phyloP scores from a whole-genome alignment of 768 basidiomycete genomes.

The Phylloporus rhodoxanthus region DNA sequence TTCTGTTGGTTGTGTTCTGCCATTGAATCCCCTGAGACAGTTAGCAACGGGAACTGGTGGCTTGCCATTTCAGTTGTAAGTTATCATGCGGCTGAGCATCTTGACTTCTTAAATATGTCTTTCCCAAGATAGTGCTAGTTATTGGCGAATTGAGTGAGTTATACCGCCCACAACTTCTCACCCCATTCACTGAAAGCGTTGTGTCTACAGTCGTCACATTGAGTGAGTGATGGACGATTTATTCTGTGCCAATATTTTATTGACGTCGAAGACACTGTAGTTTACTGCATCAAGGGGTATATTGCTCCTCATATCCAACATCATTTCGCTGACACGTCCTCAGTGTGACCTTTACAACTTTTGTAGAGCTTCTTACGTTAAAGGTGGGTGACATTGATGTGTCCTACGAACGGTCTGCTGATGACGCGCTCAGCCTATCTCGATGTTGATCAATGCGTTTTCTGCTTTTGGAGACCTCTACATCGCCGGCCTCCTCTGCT shows the following conservation, averaged over 20 bases:
- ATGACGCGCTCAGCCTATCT: conserved; percentile 27
- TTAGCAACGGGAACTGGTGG: conserved; percentile 43
- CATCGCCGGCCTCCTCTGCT: conserved; percentile 44
- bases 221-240: conserved; percentile 21
- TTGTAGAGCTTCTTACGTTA: conserved; percentile 37
- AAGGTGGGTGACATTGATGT: conserved; percentile 31
- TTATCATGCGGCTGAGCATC: background rate
- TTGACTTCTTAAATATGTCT: background rate
- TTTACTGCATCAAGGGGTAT: conserved; percentile 33
- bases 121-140: conserved; percentile 27
- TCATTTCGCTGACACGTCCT: conserved; percentile 8
- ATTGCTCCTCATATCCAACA: conserved; percentile 7
- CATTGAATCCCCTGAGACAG: conserved; percentile 25
- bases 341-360: conserved; percentile 38
- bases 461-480: conserved; percentile 43
- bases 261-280: conserved; percentile 21
- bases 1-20: background rate
- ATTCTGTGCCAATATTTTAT: background rate
- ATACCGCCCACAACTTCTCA: background rate
- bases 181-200: conserved; percentile 2
- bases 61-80: conserved; percentile 30
- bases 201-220: conserved; percentile 25
- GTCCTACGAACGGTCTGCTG: background rate
- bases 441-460: conserved; percentile 47
- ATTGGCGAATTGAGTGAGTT: conserved; percentile 35